Conservation (phyloP, 768 basidiomycete species). For the Heimioporus sp. region DNA sequence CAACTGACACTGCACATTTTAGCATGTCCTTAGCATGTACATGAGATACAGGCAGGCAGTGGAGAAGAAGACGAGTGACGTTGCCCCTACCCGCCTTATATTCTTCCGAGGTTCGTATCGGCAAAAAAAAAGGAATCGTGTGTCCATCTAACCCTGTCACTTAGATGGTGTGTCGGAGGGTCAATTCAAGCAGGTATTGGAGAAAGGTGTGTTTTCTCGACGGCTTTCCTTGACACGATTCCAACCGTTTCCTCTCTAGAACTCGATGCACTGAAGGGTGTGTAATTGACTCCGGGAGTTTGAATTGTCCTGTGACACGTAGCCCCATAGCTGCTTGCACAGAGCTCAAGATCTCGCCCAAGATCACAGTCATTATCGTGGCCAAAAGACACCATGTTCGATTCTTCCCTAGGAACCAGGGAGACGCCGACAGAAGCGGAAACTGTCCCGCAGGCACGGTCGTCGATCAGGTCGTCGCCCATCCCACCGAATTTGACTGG, state of each 20-base stretch:
- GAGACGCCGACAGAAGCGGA: constrained; percentile 60
- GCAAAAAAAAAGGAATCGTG: background rate
- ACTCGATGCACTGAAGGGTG: constrained; percentile 58
- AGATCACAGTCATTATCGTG: constrained; percentile 76
- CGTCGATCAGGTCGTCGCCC: constrained; percentile 65
- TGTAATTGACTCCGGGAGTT: constrained; percentile 3
- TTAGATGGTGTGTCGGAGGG: constrained; percentile 57
- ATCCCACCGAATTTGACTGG: constrained; percentile 75
- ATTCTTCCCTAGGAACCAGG: constrained; percentile 48
- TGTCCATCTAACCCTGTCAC: constrained; percentile 1
- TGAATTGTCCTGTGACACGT: constrained; percentile 2
- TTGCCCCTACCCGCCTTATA: constrained; percentile 65
- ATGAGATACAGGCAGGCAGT: constrained; percentile 52
- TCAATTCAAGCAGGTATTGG: constrained; percentile 48
- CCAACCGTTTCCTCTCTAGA: constrained; percentile 38
- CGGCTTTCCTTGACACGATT: too few relatives aligned
- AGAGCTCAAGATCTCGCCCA: constrained; percentile 54
- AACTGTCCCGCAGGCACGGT: constrained; percentile 81
- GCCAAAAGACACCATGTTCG: constrained; percentile 56
- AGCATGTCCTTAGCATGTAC: constrained; percentile 59
- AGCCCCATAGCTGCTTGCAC: constrained; percentile 54
- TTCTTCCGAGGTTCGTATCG: constrained; percentile 64
- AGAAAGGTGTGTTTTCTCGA: constrained; percentile 43
- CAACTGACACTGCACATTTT: constrained; percentile 10
- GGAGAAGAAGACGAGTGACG: constrained; percentile 46